phyloP scores from a whole-genome alignment of 257 asterid genomes.

The Plantago major region DNA sequence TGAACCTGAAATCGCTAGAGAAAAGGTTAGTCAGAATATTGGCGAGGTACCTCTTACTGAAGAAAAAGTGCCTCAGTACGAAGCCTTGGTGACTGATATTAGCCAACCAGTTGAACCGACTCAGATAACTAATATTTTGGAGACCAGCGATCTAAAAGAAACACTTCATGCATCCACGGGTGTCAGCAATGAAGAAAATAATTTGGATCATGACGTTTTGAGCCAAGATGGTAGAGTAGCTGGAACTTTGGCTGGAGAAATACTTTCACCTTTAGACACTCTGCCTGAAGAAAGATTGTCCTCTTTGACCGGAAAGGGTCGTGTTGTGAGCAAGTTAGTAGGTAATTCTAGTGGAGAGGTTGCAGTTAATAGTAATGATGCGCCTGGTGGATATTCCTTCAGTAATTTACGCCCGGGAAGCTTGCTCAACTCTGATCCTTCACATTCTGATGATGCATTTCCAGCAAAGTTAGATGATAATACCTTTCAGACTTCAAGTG shows the following conservation, averaged over 20 bases:
- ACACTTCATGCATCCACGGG: slow-evolving; percentile 24
- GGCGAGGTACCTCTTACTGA: slow-evolving; percentile 21
- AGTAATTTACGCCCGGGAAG: slow-evolving; percentile 16
- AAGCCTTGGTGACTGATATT: slow-evolving; percentile 18
- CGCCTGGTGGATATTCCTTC: slow-evolving; percentile 18
- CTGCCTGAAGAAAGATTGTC: slow-evolving; percentile 24
- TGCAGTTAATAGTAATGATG: slow-evolving; percentile 13
- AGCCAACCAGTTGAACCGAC: slow-evolving; percentile 22
- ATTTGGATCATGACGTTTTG: slow-evolving; percentile 13
- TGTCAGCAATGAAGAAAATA: slow-evolving; percentile 20
- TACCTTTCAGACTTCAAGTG: slow-evolving; percentile 18
- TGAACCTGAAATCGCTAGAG: slow-evolving; percentile 23
- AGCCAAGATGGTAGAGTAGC: slow-evolving; percentile 21
- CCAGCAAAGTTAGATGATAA: slow-evolving; percentile 26
- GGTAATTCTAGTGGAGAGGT: slow-evolving; percentile 23
- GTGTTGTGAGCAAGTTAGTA: slow-evolving; percentile 14
- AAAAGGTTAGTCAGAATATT: slow-evolving; percentile 19
- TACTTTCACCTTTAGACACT: slow-evolving; percentile 17
- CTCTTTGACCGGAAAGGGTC: slow-evolving; percentile 15
- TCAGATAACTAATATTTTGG: slow-evolving; percentile 20
- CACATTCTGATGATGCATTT: slow-evolving; percentile 26
- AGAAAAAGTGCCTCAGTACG: slow-evolving; percentile 26
- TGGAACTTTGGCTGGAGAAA: slow-evolving; percentile 26
- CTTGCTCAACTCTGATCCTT: slow-evolving; percentile 23
- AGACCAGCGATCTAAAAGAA: slow-evolving; percentile 21